These are phyloP conservation scores for Truncatella angustata DNA, from an alignment of 2,329 filamentous ascomycete species.

Conservation along the genomic window DNA sequence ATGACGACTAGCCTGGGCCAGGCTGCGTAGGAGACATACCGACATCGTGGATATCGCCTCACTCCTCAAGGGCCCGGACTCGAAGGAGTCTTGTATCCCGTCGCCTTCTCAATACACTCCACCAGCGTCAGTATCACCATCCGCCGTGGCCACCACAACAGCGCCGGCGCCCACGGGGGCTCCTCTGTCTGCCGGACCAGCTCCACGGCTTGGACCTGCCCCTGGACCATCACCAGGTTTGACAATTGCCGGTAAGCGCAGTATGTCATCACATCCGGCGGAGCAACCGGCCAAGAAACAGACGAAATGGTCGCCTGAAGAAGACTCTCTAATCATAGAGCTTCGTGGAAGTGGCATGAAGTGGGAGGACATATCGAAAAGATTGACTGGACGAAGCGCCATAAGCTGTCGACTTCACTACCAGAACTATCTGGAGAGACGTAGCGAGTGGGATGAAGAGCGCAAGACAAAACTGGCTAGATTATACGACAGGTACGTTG, in stretches of 20 bases:
- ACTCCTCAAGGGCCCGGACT: conserved; percentile 75
- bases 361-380: conserved; percentile 96
- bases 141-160: conserved; percentile 34
- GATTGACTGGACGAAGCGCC: conserved; percentile 82
- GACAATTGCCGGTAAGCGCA: conserved; percentile 41
- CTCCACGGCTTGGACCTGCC: conserved; percentile 29
- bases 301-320: conserved; percentile 93
- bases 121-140: conserved; percentile 34
- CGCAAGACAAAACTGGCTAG: conserved; percentile 95
- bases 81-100: conserved; percentile 64
- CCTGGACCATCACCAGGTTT: conserved; percentile 19
- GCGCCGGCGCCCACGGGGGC: conserved; percentile 25
- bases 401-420: conserved; percentile 95
- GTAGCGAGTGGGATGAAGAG: conserved; percentile 95
- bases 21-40: conserved; percentile 42
- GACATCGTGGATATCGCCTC: conserved; percentile 94
- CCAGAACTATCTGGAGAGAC: conserved; percentile 92
- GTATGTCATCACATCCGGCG: conserved; percentile 51
- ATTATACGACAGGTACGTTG: conserved; percentile 83
- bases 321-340: conserved; percentile 91
- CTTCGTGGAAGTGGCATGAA: conserved; percentile 91
- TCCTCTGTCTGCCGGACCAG: conserved; percentile 21
- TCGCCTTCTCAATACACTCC: conserved; percentile 35
- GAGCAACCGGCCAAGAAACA: conserved; percentile 86
- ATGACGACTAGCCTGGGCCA: conserved; percentile 31